phyloP scores from a whole-genome alignment of 2,329 filamentous ascomycete species.

The Sclerotinia minor region DNA sequence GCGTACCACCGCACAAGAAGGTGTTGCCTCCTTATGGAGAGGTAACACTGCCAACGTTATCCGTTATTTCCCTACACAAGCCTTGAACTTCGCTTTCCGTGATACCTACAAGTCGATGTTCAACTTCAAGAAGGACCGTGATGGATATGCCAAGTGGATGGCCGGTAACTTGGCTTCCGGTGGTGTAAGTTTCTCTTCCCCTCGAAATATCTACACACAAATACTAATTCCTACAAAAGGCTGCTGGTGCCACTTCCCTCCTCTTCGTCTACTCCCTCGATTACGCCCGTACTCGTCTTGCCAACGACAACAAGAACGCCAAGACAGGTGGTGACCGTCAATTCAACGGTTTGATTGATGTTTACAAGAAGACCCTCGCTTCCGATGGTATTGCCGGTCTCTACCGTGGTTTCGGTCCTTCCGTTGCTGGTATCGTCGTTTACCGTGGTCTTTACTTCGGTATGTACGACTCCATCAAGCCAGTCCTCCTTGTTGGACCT shows the following conservation, averaged over 20 bases:
- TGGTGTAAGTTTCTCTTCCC: constrained; percentile 71
- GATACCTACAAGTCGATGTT: constrained; percentile 99
- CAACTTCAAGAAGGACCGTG: constrained; percentile 99
- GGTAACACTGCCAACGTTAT: constrained; percentile 99
- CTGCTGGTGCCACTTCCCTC: constrained; percentile 98
- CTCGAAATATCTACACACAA: background rate
- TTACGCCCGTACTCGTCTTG: constrained; percentile 99
- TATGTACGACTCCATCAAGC: constrained; percentile 99
- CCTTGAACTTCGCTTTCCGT: constrained; percentile 99
- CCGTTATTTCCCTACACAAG: constrained; percentile 99
- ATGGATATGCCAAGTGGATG: constrained; percentile 99
- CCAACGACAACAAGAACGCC: constrained; percentile 99
- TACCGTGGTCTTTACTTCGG: constrained; percentile 99
- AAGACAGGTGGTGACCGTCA: constrained; percentile 97
- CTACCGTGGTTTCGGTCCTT: constrained; percentile 99
- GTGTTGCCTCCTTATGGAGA: constrained; percentile 95
- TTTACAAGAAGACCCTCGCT: constrained; percentile 99
- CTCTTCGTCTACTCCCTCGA: constrained; percentile 99
- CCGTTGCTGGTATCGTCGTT: constrained; percentile 97
- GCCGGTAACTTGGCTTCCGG: constrained; percentile 98
- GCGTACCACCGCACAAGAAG: constrained; percentile 86
- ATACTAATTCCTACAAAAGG: constrained; percentile 48
- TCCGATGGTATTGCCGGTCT: constrained; percentile 99
- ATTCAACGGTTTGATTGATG: constrained; percentile 99
- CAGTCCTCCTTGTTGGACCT: constrained; percentile 84